These are phyloP conservation scores for Cubamyces lactineus DNA, from an alignment of 768 basidiomycete genomes.

Conservation along the genomic window DNA sequence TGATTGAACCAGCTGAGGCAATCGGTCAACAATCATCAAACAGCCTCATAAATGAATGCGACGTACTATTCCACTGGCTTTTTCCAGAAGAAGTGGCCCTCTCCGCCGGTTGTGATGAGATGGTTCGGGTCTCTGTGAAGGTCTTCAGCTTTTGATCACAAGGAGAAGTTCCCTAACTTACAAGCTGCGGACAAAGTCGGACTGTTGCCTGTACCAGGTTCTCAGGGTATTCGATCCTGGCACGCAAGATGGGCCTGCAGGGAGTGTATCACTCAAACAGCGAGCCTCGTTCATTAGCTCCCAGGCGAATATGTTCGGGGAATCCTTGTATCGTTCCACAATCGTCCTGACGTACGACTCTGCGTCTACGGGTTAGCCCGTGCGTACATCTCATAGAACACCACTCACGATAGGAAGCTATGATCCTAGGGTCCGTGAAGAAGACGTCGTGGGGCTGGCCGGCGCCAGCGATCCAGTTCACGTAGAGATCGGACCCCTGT, in stretches of 20 bases:
- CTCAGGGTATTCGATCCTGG: constrained; percentile 49
- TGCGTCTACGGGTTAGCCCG: constrained; percentile 9
- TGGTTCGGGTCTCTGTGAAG: constrained; percentile 51
- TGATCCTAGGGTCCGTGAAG: constrained; percentile 35
- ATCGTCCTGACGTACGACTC: constrained; percentile 37
- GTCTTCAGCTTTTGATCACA: neutral
- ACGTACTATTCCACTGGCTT: constrained; percentile 41
- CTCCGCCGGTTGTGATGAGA: constrained; percentile 58
- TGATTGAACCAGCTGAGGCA: constrained; percentile 45
- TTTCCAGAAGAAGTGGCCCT: constrained; percentile 58
- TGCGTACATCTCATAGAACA: neutral
- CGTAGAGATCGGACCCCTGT: constrained; percentile 41
- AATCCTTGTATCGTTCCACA: constrained; percentile 36
- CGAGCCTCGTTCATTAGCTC: constrained; percentile 59
- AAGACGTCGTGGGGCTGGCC: constrained; percentile 36
- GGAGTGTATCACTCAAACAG: constrained; percentile 53
- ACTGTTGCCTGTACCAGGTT: constrained; percentile 56
- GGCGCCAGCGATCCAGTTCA: constrained; percentile 34
- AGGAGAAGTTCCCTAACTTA: constrained; percentile 32
- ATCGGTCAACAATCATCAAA: neutral
- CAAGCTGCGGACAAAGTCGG: constrained; percentile 55
- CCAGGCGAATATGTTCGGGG: constrained; percentile 38
- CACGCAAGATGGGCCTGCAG: constrained; percentile 50
- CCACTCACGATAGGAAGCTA: constrained; percentile 35
- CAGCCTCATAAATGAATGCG: neutral